phyloP scores from a whole-genome alignment of 2,329 filamentous ascomycete genomes.

The Stagonosporopsis rhizophila region DNA sequence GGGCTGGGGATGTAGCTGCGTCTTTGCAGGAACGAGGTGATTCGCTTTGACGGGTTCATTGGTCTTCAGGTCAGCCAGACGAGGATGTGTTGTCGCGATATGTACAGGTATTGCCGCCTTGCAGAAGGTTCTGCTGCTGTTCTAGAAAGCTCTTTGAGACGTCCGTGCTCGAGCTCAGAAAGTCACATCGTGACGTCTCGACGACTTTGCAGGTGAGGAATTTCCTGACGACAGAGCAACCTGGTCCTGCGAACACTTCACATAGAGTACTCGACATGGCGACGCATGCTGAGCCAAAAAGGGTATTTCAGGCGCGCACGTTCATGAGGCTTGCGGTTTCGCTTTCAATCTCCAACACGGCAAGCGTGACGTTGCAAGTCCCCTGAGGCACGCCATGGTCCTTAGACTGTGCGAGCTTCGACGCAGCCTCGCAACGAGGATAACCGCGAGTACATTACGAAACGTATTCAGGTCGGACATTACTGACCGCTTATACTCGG shows the following conservation, averaged over 20 bases:
- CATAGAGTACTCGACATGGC: background rate
- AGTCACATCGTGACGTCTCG: background rate
- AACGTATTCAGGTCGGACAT: constrained; percentile 9
- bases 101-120: constrained; percentile 1
- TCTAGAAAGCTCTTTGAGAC: constrained; percentile 17
- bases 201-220: background rate
- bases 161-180: constrained; percentile 5
- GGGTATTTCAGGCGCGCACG: background rate
- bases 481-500: constrained; percentile 16
- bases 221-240: background rate
- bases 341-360: background rate
- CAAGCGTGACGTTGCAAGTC: constrained; percentile 1
- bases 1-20: background rate
- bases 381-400: background rate
- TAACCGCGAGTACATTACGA: constrained; percentile 13
- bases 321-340: constrained; percentile 11
- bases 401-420: constrained; percentile 1
- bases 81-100: background rate
- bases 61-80: background rate
- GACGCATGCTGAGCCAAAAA: background rate
- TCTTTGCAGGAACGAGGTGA: background rate
- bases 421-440: constrained; percentile 14
- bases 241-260: background rate
- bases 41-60: constrained; percentile 7
- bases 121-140: constrained; percentile 9